A percentile compares a stretch with the other conserved stretches of the same genome.
These are phyloP conservation scores for Tympanopsis confertula DNA, from an alignment of 2,329 filamentous ascomycete genomes.

Conservation along the genomic window DNA sequence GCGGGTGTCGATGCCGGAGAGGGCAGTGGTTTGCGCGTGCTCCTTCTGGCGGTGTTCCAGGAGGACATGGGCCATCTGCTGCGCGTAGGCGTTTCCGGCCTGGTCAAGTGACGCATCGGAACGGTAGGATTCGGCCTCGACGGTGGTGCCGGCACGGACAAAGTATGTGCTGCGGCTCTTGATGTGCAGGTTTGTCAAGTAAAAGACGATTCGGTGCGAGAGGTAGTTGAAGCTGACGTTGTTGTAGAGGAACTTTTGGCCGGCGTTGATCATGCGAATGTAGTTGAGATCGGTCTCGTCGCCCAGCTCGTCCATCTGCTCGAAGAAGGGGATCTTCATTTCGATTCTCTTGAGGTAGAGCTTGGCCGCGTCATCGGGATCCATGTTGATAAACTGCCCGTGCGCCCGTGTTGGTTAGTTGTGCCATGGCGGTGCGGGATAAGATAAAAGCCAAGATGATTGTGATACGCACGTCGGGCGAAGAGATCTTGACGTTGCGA, in stretches of 20 bases:
- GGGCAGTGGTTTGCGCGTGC: slow-evolving; percentile 53
- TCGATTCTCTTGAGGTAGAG: slow-evolving; percentile 85
- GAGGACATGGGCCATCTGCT: slow-evolving; percentile 75
- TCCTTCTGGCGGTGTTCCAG: slow-evolving; percentile 76
- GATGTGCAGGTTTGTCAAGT: slow-evolving; percentile 93
- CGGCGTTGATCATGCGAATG: slow-evolving; percentile 99
- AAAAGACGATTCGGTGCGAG: slow-evolving; percentile 94
- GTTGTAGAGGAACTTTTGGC: slow-evolving; percentile 86
- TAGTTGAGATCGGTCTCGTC: slow-evolving; percentile 60
- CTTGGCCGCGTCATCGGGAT: slow-evolving; percentile 79
- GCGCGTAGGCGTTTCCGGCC: slow-evolving; percentile 69
- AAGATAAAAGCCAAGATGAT: background rate
- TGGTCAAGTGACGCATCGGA: slow-evolving; percentile 75
- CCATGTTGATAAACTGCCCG: slow-evolving; percentile 73
- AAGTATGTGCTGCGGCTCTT: slow-evolving; percentile 92
- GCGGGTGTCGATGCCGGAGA: slow-evolving; percentile 55
- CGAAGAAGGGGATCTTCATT: slow-evolving; percentile 85
- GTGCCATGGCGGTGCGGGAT: slow-evolving; percentile 4
- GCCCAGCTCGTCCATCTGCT: slow-evolving; percentile 82
- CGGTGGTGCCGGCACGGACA: slow-evolving; percentile 72
- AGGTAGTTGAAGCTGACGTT: slow-evolving; percentile 95
- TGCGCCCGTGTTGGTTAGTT: slow-evolving; percentile 2
- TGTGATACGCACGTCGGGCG: slow-evolving; percentile 62
- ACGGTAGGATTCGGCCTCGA: slow-evolving; percentile 86
- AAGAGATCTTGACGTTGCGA: slow-evolving; percentile 92